Evolutionary conservation across 202 grass and related monocot genomes (phyloP).

Genomic region (Sporobolus alterniflorus): DNA sequence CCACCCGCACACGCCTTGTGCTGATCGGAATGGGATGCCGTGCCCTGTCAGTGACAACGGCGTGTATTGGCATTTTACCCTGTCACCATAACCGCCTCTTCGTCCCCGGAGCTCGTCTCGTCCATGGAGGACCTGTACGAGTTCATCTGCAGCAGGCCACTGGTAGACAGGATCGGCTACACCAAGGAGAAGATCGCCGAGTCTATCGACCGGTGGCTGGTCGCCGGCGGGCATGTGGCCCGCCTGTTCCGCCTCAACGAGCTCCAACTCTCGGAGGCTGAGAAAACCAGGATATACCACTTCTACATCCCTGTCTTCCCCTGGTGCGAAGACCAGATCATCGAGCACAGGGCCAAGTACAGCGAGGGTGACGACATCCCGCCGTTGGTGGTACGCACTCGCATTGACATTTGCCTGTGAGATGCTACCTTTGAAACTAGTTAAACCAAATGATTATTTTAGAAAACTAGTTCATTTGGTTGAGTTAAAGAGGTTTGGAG

Average conservation of each 20-base stretch:
- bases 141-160: conserved; percentile 83
- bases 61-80: too few species aligned
- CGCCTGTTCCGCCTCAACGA: conserved; percentile 80
- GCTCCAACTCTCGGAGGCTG: conserved; percentile 60
- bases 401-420: conserved; percentile 12
- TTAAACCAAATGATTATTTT: too few species aligned
- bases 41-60: too few species aligned
- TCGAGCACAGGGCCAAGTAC: conserved; percentile 68
- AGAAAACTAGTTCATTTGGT: too few species aligned
- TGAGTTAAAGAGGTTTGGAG: too few species aligned
- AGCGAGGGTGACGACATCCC: conserved; percentile 83
- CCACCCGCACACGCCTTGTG: too few species aligned
- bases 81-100: too few species aligned
- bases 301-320: conserved; percentile 93
- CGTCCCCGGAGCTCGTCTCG: conserved; percentile 68
- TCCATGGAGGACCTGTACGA: conserved; percentile 82
- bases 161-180: conserved; percentile 81
- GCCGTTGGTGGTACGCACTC: conserved; percentile 73
- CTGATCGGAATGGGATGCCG: too few species aligned
- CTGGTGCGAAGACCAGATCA: conserved; percentile 91
- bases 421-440: not conserved
- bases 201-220: conserved; percentile 82
- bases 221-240: conserved; percentile 59
- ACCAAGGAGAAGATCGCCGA: conserved; percentile 63
- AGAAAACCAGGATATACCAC: conserved; percentile 91